Base-by-base conservation (phyloP, 2,329 filamentous ascomycete species). In the Eutypa lata region DNA sequence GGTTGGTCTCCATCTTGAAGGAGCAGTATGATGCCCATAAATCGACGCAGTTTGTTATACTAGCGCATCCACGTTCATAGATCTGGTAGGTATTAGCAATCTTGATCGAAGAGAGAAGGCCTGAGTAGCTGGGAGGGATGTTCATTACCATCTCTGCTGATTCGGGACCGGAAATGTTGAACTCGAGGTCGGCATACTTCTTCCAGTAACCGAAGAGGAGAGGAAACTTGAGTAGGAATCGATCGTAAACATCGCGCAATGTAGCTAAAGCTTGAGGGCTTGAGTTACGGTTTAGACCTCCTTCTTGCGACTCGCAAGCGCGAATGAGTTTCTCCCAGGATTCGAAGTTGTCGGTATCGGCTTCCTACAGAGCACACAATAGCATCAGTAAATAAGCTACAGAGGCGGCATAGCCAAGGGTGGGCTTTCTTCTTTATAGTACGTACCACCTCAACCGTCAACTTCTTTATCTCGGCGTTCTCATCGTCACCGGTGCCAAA, bases 191-290 rank as follows among this genome's bases (percentile, higher is more conserved):
- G 66, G 94, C 94, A 80, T 97, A 99, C 71, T 97, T 97, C 78
- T 97, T 97, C 94, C 94, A 99, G 76, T 97, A 99, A 49, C 93
- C 94, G 66, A 97, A 99, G 38, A 97, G 84, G 11, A 97, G 81
- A 2, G 94, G 94, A 60, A 97, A 99, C 68, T 96, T 97, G 56
- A 90, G 84, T 21, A 99, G 87, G 68, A 99, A 95, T 47, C 89
- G 85, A 70, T 99, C 92, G 76, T 96, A 97, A 57, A 90, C 84
- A 70, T 90, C 86, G 72, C 94, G 88, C 52, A 91, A 88, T 11
- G 91, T 87, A 19, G 91, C 87, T 63, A 99, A 91, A 26, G 94
- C 90, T 67, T 95, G 90, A 1, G 94, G 92, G 68, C 90, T 97
- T 42, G 94, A 97, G 74, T 99, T 99, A 63, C 94, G 89, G 70